Evolutionary conservation across 176 grass and related monocot genomes (phyloP).

Genomic region (Aegilops bicornis): DNA sequence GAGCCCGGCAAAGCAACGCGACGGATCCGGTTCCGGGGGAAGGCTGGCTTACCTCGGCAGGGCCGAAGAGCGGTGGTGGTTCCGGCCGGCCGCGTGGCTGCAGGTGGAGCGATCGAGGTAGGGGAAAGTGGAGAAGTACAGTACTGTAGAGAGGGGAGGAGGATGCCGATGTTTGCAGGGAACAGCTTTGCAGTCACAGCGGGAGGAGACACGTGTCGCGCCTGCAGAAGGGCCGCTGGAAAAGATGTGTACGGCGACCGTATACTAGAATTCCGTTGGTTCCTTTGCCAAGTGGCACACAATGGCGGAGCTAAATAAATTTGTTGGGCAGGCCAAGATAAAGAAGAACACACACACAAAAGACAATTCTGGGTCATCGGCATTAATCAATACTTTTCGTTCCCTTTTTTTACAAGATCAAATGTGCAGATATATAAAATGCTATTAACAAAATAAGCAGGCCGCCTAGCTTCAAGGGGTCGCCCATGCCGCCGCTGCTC

Average conservation of each 20-base stretch:
- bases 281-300: not conserved
- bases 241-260: not conserved
- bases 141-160: too few relatives aligned
- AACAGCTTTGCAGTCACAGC: not conserved
- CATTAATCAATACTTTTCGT: too few relatives aligned
- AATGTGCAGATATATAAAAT: too few relatives aligned
- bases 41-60: not conserved
- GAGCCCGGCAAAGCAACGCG: not conserved
- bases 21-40: not conserved
- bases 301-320: too few relatives aligned
- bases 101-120: not conserved
- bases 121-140: not conserved
- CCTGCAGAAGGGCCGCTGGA: not conserved
- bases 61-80: not conserved
- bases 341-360: too few relatives aligned
- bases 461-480: too few relatives aligned
- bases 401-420: too few relatives aligned
- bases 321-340: too few relatives aligned
- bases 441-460: too few relatives aligned
- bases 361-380: too few relatives aligned
- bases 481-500: too few relatives aligned
- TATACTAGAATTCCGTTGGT: not conserved
- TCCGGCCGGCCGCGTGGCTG: not conserved
- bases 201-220: not conserved
- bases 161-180: not conserved